These are phyloP conservation scores for Clavispora vitiphila DNA, from an alignment of 805 yeast species.

Conservation along the genomic window DNA sequence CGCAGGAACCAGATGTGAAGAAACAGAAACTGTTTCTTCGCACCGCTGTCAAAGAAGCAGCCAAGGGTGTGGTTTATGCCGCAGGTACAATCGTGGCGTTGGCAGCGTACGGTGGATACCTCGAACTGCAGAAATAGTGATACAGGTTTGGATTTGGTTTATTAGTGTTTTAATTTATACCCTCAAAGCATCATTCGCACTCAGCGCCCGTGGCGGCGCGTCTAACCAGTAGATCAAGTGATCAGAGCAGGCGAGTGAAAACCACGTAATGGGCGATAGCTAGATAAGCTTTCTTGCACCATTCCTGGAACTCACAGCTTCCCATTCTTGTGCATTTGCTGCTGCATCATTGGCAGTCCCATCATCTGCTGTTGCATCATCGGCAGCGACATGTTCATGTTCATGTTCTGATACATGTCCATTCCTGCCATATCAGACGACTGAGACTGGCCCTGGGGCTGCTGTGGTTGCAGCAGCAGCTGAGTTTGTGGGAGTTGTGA, in stretches of 20 bases:
- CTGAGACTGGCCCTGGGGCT: slow-evolving; percentile 5
- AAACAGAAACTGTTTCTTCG: slow-evolving; percentile 10
- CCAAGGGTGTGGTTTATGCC: slow-evolving; percentile 29
- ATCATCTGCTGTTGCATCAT: slow-evolving; percentile 16
- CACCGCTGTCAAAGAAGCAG: slow-evolving; percentile 24
- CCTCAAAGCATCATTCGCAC: not conserved
- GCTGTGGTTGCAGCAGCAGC: slow-evolving; percentile 7
- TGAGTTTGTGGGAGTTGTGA: slow-evolving; percentile 9
- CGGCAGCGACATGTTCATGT: slow-evolving; percentile 15
- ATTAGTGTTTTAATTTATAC: not conserved
- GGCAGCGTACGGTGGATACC: slow-evolving; percentile 31
- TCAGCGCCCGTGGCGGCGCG: too few species aligned
- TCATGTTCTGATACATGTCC: slow-evolving; percentile 9
- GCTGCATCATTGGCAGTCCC: slow-evolving; percentile 15
- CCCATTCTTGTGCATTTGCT: slow-evolving; percentile 1
- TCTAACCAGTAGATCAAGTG: too few species aligned
- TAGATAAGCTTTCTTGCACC: too few species aligned
- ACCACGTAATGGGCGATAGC: too few species aligned
- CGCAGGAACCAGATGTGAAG: slow-evolving; percentile 10
- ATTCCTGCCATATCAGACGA: slow-evolving; percentile 1
- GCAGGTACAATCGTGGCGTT: slow-evolving; percentile 29
- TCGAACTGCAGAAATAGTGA: slow-evolving; percentile 4
- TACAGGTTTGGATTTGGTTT: not conserved
- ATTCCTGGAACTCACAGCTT: too few species aligned
- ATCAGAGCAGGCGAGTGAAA: too few species aligned